Evolutionary conservation across 305 asterid genomes (phyloP).

Genomic region (Rubia tinctorum): DNA sequence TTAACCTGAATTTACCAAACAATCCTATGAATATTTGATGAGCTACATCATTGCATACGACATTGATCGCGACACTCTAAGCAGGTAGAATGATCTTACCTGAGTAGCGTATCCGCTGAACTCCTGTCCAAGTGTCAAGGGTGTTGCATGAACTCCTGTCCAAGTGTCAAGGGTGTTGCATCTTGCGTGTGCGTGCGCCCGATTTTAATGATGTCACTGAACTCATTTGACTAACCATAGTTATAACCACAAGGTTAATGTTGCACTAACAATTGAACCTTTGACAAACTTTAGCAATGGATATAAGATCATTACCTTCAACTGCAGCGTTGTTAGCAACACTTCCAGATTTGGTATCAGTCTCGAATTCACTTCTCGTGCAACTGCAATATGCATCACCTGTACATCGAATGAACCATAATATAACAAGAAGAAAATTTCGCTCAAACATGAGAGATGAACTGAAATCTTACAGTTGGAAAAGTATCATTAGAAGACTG

Average conservation of each 20-base stretch:
- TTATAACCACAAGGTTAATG: conserved; percentile 10
- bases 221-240: conserved; percentile 58
- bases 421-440: background rate
- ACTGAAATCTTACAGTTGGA: conserved; percentile 69
- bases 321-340: conserved; percentile 60
- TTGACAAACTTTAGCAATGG: background rate
- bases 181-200: conserved; percentile 99
- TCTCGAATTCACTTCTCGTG: conserved; percentile 70
- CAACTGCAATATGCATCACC: conserved; percentile 99
- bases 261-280: background rate
- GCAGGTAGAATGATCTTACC: conserved; percentile 43
- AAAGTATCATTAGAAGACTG: conserved; percentile 98
- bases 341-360: conserved; percentile 80
- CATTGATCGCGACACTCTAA: background rate
- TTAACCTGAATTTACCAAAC: conserved; percentile 54
- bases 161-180: conserved; percentile 98
- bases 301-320: conserved; percentile 51
- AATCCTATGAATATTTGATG: background rate
- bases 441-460: conserved; percentile 3
- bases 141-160: conserved; percentile 97
- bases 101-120: conserved; percentile 96
- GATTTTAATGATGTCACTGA: conserved; percentile 87
- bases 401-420: conserved; percentile 24
- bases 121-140: conserved; percentile 98
- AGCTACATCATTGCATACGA: background rate